Percentiles rank a stretch among this genome's conserved stretches.
phyloP scores from a whole-genome alignment of 805 yeast species.

The Komagataella populi region DNA sequence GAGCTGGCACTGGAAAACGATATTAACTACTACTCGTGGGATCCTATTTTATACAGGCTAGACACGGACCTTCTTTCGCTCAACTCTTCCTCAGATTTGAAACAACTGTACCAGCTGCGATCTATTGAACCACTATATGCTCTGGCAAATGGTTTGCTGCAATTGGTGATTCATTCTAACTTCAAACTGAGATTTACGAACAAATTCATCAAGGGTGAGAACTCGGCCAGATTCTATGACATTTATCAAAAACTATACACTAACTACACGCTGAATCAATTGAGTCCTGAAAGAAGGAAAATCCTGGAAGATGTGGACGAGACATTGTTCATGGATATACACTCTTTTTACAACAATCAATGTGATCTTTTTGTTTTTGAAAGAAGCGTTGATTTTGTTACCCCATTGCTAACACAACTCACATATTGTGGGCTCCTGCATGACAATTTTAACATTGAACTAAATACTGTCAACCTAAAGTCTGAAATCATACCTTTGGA shows the following conservation, averaged over 20 bases:
- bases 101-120: slow-evolving; percentile 23
- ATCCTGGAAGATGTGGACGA: slow-evolving; percentile 18
- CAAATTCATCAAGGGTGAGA: slow-evolving; percentile 45
- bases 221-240: slow-evolving; percentile 33
- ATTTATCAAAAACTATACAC: slow-evolving; percentile 19
- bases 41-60: slow-evolving; percentile 6
- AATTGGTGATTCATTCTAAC: slow-evolving; percentile 25
- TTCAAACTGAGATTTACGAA: slow-evolving; percentile 36
- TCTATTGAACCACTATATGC: slow-evolving; percentile 31
- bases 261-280: slow-evolving; percentile 12
- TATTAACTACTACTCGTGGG: slow-evolving; percentile 12
- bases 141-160: slow-evolving; percentile 35
- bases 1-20: slow-evolving; percentile 14
- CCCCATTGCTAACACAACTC: slow-evolving; percentile 63
- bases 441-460: slow-evolving; percentile 44
- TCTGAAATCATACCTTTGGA: slow-evolving; percentile 5
- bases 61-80: slow-evolving; percentile 6
- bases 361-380: slow-evolving; percentile 71
- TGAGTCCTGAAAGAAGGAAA: slow-evolving; percentile 22
- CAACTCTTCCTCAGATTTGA: slow-evolving; percentile 5
- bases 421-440: slow-evolving; percentile 76
- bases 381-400: slow-evolving; percentile 58
- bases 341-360: slow-evolving; percentile 24
- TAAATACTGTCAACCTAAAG: slow-evolving; percentile 18
- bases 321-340: slow-evolving; percentile 17